These are phyloP conservation scores for Coniochaeta pulveracea DNA, from an alignment of 2,329 filamentous ascomycete genomes.

Conservation along the genomic window DNA sequence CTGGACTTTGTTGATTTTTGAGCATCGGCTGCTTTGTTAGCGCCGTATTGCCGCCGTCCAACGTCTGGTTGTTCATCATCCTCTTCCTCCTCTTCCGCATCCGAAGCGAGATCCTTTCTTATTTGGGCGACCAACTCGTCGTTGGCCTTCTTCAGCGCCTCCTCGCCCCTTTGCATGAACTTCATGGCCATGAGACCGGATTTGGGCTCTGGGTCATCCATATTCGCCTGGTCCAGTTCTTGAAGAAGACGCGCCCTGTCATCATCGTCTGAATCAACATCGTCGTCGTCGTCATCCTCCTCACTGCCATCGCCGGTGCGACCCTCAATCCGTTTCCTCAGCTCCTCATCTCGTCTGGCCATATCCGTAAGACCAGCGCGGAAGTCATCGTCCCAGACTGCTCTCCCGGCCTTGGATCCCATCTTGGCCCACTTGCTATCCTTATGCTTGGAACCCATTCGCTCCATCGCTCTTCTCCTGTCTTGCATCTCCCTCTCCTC, in stretches of 20 bases:
- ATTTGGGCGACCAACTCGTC: constrained; percentile 64
- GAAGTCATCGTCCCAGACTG: constrained; percentile 82
- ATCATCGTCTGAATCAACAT: constrained; percentile 41
- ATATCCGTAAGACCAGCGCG: constrained; percentile 68
- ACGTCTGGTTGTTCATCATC: constrained; percentile 44
- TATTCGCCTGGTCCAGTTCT: constrained; percentile 31
- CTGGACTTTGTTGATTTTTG: constrained; percentile 15
- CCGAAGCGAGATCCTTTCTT: constrained; percentile 58
- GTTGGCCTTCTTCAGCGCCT: constrained; percentile 64
- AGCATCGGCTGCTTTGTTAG: constrained; percentile 20
- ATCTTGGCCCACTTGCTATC: constrained; percentile 91
- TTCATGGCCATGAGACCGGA: constrained; percentile 73
- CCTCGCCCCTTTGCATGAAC: constrained; percentile 89
- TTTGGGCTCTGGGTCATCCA: constrained; percentile 38
- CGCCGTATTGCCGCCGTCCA: constrained; percentile 62
- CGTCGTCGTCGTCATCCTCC: constrained; percentile 22
- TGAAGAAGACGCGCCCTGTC: constrained; percentile 37
- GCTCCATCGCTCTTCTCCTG: constrained; percentile 66
- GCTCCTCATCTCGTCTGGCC: constrained; percentile 71
- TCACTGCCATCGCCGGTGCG: constrained; percentile 26
- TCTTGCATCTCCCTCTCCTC: constrained; percentile 56
- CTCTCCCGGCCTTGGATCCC: constrained; percentile 65
- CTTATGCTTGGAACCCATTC: constrained; percentile 75
- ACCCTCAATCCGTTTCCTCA: constrained; percentile 69
- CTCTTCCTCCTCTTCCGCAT: constrained; percentile 35